Base-by-base conservation (phyloP, 2,329 filamentous ascomycete genomes). In the Amesomyces nigricolor region DNA sequence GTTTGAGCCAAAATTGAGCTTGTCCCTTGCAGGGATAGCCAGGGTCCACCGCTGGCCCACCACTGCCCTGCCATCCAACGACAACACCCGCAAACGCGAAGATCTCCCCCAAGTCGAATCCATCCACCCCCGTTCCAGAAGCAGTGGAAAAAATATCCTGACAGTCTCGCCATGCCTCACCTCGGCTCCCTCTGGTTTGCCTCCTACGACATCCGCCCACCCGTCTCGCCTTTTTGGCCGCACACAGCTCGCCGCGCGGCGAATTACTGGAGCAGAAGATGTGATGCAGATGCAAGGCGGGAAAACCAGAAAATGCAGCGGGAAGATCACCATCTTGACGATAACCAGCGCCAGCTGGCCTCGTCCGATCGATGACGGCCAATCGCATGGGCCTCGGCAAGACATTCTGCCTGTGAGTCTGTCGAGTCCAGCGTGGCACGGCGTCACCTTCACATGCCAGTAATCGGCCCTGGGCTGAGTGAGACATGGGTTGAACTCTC, bases 321-420 rank as follows among this genome's bases (percentile, higher is more conserved):
- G 8, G 37, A 22, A 30, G 51, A 54, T 55, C 51, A 35, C 11
- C 32, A 9, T 7, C 42, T 44, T 45, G 35, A 45, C 40, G 22
- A 22, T 43, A 39, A 16, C 47, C 39, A 17, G 35, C 22, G 26
- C 47, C 35, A 39, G 32, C 29, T 44, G 47, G 22, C 16, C 42
- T 49, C 26, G 50, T 14, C 32, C 26, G 39, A 54, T 48, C 39
- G 17, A 32, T 22, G n/a, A 5, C 44, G 42, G 22, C 56, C 51
- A 58, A 58, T 51, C 51, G 43, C 38, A 7, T 51, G 26, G 51
- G 51, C 51, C 42, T 58, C 56, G 51, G 52, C 19, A 53, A 51
- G 46, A 47, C 47, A 52, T 35, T 40, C 2, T 17, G 44, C 46
- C 32, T 55, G 42, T 40, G 47, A 47, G 19, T 47, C 14, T 46